Evolutionary conservation across 176 grass and related monocot species (phyloP).

Genomic region (Echinochloa phyllopogon): DNA sequence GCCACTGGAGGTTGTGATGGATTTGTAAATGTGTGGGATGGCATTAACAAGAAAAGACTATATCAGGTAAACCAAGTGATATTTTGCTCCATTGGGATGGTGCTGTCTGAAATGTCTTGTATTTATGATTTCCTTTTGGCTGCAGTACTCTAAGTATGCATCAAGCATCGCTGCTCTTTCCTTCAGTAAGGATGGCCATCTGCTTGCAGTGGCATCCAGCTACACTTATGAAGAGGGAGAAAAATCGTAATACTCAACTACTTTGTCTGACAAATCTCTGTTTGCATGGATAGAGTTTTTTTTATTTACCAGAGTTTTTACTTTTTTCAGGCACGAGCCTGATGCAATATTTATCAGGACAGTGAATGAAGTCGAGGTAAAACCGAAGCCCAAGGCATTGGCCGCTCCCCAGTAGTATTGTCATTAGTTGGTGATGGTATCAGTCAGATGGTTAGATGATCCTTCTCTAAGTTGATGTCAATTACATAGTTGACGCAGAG

Average conservation of each 20-base stretch:
- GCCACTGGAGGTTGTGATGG: constrained; percentile 94
- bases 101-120: not conserved
- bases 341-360: constrained; percentile 83
- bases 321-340: constrained; percentile 76
- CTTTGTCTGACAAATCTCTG: not conserved
- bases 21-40: constrained; percentile 99
- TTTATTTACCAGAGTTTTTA: constrained; percentile 5
- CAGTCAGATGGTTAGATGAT: constrained; percentile 16
- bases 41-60: constrained; percentile 94
- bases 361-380: constrained; percentile 96
- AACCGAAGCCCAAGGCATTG: constrained; percentile 89
- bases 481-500: constrained; percentile 41
- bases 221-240: constrained; percentile 98
- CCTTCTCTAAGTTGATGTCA: constrained; percentile 32
- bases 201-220: constrained; percentile 96
- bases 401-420: constrained; percentile 54
- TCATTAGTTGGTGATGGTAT: not conserved
- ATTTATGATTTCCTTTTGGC: constrained; percentile 32
- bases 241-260: constrained; percentile 63
- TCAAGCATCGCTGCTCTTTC: constrained; percentile 89
- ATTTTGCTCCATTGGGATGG: constrained; percentile 1
- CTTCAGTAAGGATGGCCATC: constrained; percentile 90
- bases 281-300: not conserved
- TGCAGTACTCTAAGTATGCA: constrained; percentile 90
- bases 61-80: constrained; percentile 76